Evolutionary conservation across 2,329 filamentous ascomycete genomes (phyloP).

Genomic region (Dothideomycetes sp.): DNA sequence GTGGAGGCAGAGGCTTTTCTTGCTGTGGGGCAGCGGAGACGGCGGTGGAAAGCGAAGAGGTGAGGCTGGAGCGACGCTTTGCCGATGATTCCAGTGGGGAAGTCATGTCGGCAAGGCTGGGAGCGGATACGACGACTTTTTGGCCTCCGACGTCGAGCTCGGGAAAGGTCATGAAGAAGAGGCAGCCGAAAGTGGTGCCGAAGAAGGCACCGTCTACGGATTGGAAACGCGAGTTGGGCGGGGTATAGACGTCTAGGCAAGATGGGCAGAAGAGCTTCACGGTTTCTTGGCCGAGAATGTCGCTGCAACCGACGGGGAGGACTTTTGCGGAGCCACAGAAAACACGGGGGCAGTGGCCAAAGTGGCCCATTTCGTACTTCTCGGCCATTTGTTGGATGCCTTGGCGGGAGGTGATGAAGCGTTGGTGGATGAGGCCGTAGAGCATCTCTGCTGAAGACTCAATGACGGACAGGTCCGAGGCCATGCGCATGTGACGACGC

Average conservation of each 20-base stretch:
- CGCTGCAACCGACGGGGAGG: constrained; percentile 83
- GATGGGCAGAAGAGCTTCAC: constrained; percentile 97
- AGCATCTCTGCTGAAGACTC: constrained; percentile 97
- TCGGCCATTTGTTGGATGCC: constrained; percentile 99
- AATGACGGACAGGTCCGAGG: constrained; percentile 87
- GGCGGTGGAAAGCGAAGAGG: constrained; percentile 11
- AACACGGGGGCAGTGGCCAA: constrained; percentile 88
- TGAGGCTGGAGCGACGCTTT: constrained; percentile 11
- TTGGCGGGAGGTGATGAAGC: constrained; percentile 91
- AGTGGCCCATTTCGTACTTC: constrained; percentile 95
- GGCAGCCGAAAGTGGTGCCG: constrained; percentile 87
- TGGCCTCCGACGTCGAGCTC: constrained; percentile 67
- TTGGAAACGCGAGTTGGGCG: constrained; percentile 93
- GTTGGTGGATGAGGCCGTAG: constrained; percentile 95
- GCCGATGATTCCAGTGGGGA: constrained; percentile 7
- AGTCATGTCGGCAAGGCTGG: constrained; percentile 9
- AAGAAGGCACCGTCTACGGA: constrained; percentile 97
- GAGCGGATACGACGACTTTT: constrained; percentile 6
- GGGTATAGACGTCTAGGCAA: constrained; percentile 93
- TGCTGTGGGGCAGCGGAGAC: constrained; percentile 1
- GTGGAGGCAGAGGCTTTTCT: constrained; percentile 23
- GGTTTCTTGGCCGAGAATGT: constrained; percentile 91
- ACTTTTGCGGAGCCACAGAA: constrained; percentile 85
- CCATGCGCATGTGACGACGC: constrained; percentile 73
- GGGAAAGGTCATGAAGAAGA: constrained; percentile 97